Evolutionary conservation across 2,329 filamentous ascomycete genomes (phyloP), one percentile per base, ranked within the genome.

Genomic region (Byssothecium circinans): DNA sequence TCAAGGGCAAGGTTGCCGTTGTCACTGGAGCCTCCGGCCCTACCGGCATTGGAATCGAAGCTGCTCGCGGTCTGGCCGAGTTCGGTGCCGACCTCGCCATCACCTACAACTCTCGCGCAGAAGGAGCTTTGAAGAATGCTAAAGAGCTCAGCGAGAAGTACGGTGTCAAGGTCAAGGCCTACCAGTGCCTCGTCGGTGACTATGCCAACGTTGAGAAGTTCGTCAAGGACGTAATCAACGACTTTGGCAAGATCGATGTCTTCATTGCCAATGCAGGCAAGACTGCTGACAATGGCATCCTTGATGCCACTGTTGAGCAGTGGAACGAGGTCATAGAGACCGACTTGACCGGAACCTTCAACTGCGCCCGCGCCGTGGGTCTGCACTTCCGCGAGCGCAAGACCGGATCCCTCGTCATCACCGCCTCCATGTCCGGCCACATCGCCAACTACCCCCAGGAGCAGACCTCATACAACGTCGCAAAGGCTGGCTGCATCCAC

Each of bases 361-460:
- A 88, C 78, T 95, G 89, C 54, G 89, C 90, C 20, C 89, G 92
- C 76, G 89, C 89, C 17, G 88, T 89, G n/a, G 91, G 91, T 27
- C 81, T 85, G 45, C 87, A 94, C 73, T 86, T 86, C 79, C 83
- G 83, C 72, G 74, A 85, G 73, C 79, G 81, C 52, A 81, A 82
- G 59, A 83, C 75, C 38, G 84, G 84, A 41, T 82, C 78, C 52
- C 80, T 87, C 67, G 76, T 87, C 71, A 83, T 86, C 68, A 87
- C 84, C 32, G 78, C 83, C n/a, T 82, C 78, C 59, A 87, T 92
- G 88, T 89, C 86, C 41, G 89, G 88, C 57, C 83, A 84, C 74
- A 84, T 92, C 56, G 88, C 91, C 79, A 92, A 92, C 82, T 91
- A 85, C 77, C 88, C 84, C 22, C 84, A 86, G 70, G 82, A 86